phyloP scores from a whole-genome alignment of 768 basidiomycete species.

The Pleurotus salmoneostramineus region DNA sequence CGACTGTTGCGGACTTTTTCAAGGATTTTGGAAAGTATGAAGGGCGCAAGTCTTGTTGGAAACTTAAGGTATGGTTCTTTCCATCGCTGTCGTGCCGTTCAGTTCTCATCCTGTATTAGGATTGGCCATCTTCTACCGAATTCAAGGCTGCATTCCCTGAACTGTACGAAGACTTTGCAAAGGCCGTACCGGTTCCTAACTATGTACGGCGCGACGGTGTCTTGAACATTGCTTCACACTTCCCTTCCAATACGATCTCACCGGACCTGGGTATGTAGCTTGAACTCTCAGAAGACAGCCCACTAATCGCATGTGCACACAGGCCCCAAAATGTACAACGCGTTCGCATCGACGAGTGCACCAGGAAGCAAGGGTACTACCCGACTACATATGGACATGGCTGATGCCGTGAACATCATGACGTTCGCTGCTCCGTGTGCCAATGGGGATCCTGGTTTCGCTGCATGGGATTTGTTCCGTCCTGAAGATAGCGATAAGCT shows the following conservation, averaged over 20 bases:
- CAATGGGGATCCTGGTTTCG: constrained; percentile 70
- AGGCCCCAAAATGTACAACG: constrained; percentile 97
- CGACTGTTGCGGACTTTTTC: constrained; percentile 80
- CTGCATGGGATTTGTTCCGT: constrained; percentile 89
- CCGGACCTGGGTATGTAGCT: constrained; percentile 71
- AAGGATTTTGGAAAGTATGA: constrained; percentile 67
- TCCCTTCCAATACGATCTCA: constrained; percentile 71
- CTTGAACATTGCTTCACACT: constrained; percentile 86
- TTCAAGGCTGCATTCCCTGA: constrained; percentile 83
- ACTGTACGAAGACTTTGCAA: constrained; percentile 80
- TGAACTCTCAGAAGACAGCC: background rate
- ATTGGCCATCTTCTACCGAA: constrained; percentile 90
- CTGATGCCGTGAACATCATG: constrained; percentile 92
- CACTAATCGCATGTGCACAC: background rate
- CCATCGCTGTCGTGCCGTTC: background rate
- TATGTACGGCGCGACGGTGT: constrained; percentile 90
- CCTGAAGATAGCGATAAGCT: constrained; percentile 79
- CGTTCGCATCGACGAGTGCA: constrained; percentile 67
- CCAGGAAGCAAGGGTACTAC: constrained; percentile 81
- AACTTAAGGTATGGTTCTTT: constrained; percentile 57
- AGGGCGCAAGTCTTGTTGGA: constrained; percentile 55
- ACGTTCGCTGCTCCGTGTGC: constrained; percentile 56
- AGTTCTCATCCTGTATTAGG: constrained; percentile 52
- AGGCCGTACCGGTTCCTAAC: constrained; percentile 81
- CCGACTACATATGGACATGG: constrained; percentile 91